A percentile compares a stretch with the other conserved stretches of the same genome.
Evolutionary conservation across 1,139 yeast genomes (phyloP).

Genomic region (Oligophagozyma castellii): DNA sequence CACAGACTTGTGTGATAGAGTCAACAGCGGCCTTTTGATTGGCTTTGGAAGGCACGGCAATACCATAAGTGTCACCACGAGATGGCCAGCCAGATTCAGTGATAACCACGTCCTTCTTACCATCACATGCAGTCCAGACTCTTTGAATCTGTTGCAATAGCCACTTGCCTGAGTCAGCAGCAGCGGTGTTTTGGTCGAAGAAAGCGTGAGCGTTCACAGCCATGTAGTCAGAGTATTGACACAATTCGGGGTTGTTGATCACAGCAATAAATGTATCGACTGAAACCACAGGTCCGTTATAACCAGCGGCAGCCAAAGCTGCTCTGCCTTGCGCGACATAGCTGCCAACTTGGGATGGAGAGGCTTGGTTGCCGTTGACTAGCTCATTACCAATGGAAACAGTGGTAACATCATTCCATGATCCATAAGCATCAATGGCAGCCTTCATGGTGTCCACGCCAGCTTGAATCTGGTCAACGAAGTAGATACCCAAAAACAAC

Average conservation of each 20-base stretch:
- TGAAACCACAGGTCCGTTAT: conserved; percentile 58
- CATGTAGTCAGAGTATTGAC: conserved; percentile 60
- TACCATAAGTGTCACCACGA: conserved; percentile 49
- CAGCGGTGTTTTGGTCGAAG: conserved; percentile 59
- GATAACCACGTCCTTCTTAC: conserved; percentile 42
- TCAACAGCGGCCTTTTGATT: conserved; percentile 51
- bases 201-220: conserved; percentile 75
- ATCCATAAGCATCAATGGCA: conserved; percentile 44
- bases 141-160: conserved; percentile 49
- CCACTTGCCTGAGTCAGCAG: conserved; percentile 61
- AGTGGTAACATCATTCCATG: conserved; percentile 61
- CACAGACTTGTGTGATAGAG: conserved; percentile 41
- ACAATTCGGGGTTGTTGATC: conserved; percentile 54
- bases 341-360: conserved; percentile 39
- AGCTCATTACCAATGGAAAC: conserved; percentile 73
- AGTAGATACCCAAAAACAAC: conserved; percentile 59
- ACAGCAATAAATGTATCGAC: conserved; percentile 74
- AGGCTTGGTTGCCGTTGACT: conserved; percentile 54
- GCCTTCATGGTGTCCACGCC: conserved; percentile 39
- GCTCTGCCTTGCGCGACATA: conserved; percentile 45
- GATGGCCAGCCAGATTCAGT: conserved; percentile 82
- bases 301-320: conserved; percentile 49
- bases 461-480: conserved; percentile 37
- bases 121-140: conserved; percentile 54
- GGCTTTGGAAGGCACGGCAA: conserved; percentile 51